Percentiles rank a stretch among this genome's conserved stretches.
Evolutionary conservation across 1,284 basidiomycete genomes (phyloP).

Genomic region (Cryptococcus sp.): DNA sequence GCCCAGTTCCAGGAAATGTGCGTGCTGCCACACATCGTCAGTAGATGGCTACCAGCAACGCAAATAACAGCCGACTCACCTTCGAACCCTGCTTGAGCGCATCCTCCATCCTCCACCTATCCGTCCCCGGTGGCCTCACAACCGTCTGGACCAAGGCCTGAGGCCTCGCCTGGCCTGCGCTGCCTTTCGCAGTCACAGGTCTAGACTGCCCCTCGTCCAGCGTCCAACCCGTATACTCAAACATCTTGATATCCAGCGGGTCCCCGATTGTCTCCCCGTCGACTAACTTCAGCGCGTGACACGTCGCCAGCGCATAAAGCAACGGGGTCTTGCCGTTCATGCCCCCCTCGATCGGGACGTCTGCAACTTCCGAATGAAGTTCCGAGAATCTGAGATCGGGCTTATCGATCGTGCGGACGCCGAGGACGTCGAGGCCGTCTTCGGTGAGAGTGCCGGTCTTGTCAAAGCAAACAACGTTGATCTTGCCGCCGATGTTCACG

Average conservation of each 20-base stretch:
- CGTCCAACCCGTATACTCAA: constrained; percentile 93
- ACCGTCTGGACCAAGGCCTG: constrained; percentile 94
- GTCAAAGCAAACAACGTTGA: constrained; percentile 98
- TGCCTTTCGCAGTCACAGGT: constrained; percentile 55
- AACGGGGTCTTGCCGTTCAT: constrained; percentile 69
- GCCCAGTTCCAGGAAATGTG: constrained; percentile 92
- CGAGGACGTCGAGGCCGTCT: constrained; percentile 95
- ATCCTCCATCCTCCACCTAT: constrained; percentile 85
- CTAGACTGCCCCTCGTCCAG: constrained; percentile 81
- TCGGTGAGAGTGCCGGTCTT: constrained; percentile 99
- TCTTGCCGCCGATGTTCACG: constrained; percentile 93
- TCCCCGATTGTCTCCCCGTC: constrained; percentile 88
- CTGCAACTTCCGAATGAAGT: constrained; percentile 79
- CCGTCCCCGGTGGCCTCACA: constrained; percentile 88
- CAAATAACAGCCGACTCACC: constrained; percentile 52
- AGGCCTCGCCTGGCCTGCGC: constrained; percentile 58
- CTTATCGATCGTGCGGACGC: constrained; percentile 77
- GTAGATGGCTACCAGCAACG: background rate
- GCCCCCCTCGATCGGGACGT: constrained; percentile 68
- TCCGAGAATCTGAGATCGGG: constrained; percentile 77
- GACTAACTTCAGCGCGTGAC: constrained; percentile 91
- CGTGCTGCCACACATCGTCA: constrained; percentile 59
- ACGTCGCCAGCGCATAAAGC: constrained; percentile 89
- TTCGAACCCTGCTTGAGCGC: constrained; percentile 75
- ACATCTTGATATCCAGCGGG: constrained; percentile 96